Base-by-base conservation (phyloP, 2,329 filamentous ascomycete genomes). In the Diplodia sapinea region DNA sequence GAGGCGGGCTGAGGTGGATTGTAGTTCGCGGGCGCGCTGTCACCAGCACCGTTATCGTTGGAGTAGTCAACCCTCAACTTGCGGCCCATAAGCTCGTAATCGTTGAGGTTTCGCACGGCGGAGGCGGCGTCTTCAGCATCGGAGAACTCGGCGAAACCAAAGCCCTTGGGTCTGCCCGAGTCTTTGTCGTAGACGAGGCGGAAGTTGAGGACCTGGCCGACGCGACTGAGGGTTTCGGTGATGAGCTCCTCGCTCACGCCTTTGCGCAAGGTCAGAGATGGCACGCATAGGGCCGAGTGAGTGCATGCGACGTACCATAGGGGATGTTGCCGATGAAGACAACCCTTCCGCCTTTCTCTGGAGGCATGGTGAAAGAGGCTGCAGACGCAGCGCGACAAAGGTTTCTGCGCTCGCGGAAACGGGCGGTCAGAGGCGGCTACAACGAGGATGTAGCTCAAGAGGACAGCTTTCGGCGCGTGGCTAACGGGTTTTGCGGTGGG, bases 221-320 rank as follows among this genome's bases (percentile, higher is more conserved):
- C 93, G 71, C 91, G 91, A 77, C 89, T 92, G 79, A 98, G 96
- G 69, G 96, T 96, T 73, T 97, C 92, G 76, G 90, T 91, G 74
- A 99, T 97, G 78, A 97, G 92, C 78, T 98, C 94, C 81, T 99
- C 95, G 36, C 93, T 96, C 71, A 97, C 89, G 70, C 94, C 94
- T 97, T 74, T 5, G 17, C 29, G 31, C 23, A 31, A 38, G 51
- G 67, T 70, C 67, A 74, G 69, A 31, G 20, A 55, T 15, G 43
- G 29, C 57, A n/a, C 33, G 12, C 62, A 40, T 5, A 12, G 40
- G 4, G 49, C 65, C 17, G 47, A 36, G 6, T 8, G 9, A 4
- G 38, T 13, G 65, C 15, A 57, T 12, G 36, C 56, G 40, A 74
- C 80, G 71, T 80, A 90, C 89, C 91, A 80, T 93, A 94, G n/a